Conservation (phyloP, 2,329 filamentous ascomycete species). For the Pestalotiopsis sp. region DNA sequence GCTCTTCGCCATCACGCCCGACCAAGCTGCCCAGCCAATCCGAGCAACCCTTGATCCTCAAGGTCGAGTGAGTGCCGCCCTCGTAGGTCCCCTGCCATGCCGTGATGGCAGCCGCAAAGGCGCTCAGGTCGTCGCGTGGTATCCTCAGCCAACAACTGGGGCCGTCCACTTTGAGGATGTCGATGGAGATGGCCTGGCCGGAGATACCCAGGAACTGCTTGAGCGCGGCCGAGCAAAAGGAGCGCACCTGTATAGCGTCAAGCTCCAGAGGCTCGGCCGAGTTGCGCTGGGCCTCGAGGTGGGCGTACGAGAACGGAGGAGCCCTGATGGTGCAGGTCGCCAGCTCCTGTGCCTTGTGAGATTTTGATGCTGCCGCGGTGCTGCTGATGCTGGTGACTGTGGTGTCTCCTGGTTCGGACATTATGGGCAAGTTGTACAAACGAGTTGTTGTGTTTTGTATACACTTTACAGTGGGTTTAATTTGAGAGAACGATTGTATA, state of each 20-base stretch:
- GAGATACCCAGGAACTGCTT: conserved; percentile 71
- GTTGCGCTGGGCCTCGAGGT: conserved; percentile 49
- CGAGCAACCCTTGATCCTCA: conserved; percentile 60
- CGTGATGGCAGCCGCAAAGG: conserved; percentile 66
- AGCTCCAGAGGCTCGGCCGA: conserved; percentile 35
- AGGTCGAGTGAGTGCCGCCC: conserved; percentile 47
- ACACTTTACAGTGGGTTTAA: neutral
- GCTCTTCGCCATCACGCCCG: conserved; percentile 48
- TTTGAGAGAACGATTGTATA: neutral
- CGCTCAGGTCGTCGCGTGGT: conserved; percentile 60
- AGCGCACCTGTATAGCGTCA: conserved; percentile 64
- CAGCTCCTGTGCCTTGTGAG: conserved; percentile 49
- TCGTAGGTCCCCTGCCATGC: conserved; percentile 60
- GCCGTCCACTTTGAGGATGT: conserved; percentile 66
- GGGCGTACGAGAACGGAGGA: conserved; percentile 60
- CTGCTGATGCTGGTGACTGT: conserved; percentile 29
- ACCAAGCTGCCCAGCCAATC: conserved; percentile 67
- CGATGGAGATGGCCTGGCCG: conserved; percentile 68
- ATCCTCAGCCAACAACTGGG: conserved; percentile 66
- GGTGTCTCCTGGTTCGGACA: conserved; percentile 26
- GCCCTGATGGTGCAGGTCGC: conserved; percentile 53
- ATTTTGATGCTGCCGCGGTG: conserved; percentile 14
- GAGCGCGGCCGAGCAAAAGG: conserved; percentile 66
- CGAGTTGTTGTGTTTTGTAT: neutral
- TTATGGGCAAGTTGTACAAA: neutral